These are phyloP conservation scores for Biscogniauxia sp. DNA, from an alignment of 2,329 filamentous ascomycete species.

Conservation along the genomic window DNA sequence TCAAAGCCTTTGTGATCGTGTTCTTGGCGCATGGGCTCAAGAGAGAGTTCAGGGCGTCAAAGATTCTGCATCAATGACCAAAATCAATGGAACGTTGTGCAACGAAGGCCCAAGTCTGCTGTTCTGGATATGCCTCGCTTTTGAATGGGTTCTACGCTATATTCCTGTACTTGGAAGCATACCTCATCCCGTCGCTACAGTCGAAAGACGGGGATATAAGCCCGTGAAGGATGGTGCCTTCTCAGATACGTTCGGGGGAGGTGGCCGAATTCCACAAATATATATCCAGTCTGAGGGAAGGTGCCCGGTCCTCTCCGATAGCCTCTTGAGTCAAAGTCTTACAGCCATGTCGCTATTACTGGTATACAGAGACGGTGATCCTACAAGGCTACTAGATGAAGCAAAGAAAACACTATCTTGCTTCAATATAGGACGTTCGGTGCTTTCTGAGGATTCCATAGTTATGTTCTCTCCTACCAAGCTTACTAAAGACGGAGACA, in stretches of 20 bases:
- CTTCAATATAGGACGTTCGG: constrained; percentile 2
- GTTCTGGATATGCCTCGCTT: constrained; percentile 19
- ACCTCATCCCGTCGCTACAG: constrained; percentile 7
- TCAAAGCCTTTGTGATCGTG: constrained; percentile 4
- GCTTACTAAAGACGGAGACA: neutral
- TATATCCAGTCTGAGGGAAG: constrained; percentile 14
- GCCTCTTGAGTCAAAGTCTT: constrained; percentile 11
- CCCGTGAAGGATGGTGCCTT: constrained; percentile 20
- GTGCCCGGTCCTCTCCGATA: constrained; percentile 18
- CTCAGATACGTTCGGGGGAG: constrained; percentile 15
- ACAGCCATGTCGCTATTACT: constrained; percentile 21
- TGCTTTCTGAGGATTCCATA: constrained; percentile 18
- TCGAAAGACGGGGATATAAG: constrained; percentile 18
- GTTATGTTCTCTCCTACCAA: constrained; percentile 7
- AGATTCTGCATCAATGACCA: constrained; percentile 20
- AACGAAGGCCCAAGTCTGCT: constrained; percentile 19
- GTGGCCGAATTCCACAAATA: constrained; percentile 24
- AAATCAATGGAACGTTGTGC: constrained; percentile 22
- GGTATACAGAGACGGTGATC: constrained; percentile 5
- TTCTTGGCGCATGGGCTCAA: constrained; percentile 19
- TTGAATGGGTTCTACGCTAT: constrained; percentile 11
- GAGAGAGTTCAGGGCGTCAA: constrained; percentile 21
- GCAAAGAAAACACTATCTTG: constrained; percentile 12
- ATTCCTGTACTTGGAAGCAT: constrained; percentile 12
- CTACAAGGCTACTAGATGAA: constrained; percentile 5